Percentiles rank a stretch among this genome's conserved stretches.
Evolutionary conservation across 768 basidiomycete species (phyloP).

Genomic region (Collybiopsis confluens): DNA sequence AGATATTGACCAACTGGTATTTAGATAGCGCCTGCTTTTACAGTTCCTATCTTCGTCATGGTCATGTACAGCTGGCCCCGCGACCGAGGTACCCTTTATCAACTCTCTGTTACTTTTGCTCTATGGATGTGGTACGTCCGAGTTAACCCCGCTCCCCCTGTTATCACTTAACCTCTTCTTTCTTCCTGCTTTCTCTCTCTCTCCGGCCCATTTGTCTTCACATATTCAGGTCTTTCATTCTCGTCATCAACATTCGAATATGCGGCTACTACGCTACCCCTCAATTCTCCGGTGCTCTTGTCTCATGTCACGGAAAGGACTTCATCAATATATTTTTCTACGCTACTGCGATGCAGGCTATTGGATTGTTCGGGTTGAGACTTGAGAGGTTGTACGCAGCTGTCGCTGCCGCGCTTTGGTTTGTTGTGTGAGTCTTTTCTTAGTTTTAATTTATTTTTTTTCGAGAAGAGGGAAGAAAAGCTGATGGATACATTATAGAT

Average conservation of each 20-base stretch:
- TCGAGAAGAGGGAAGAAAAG: too few relatives aligned
- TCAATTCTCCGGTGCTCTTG: neutral
- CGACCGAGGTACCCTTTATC: constrained; percentile 40
- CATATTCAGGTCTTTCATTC: constrained; percentile 20
- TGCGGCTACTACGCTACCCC: constrained; percentile 16
- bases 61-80: constrained; percentile 50
- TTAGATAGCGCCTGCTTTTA: constrained; percentile 42
- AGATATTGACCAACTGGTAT: too few relatives aligned
- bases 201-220: neutral
- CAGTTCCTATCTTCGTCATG: constrained; percentile 43
- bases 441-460: too few relatives aligned
- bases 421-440: constrained; percentile 25
- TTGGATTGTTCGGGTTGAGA: constrained; percentile 49
- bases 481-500: too few relatives aligned
- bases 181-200: neutral
- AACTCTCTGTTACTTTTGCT: constrained; percentile 38
- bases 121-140: constrained; percentile 50
- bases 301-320: constrained; percentile 40
- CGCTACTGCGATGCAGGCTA: constrained; percentile 33
- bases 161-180: too few relatives aligned
- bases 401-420: constrained; percentile 34
- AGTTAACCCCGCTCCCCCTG: neutral
- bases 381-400: constrained; percentile 42
- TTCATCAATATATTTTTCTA: constrained; percentile 39
- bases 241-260: constrained; percentile 24